Conservation (phyloP, 768 basidiomycete species). For the Hygrophorus pudorinus region DNA sequence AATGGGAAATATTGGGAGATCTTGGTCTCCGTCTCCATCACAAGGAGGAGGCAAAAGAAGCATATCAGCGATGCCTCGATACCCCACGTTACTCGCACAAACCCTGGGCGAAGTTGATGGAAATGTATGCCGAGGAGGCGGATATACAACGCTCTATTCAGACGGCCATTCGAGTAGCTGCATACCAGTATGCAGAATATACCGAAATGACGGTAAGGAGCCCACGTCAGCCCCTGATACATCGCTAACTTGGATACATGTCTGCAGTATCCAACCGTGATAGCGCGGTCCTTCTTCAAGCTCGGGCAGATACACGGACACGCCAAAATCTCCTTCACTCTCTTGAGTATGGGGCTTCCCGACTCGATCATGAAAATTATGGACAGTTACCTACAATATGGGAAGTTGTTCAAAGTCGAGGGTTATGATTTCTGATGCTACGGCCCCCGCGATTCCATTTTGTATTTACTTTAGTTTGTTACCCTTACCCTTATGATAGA, state of each 20-base stretch:
- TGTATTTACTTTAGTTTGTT: not conserved
- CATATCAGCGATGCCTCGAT: slow-evolving; percentile 91
- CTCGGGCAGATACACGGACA: slow-evolving; percentile 89
- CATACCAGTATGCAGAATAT: slow-evolving; percentile 87
- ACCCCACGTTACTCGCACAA: slow-evolving; percentile 77
- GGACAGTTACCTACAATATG: slow-evolving; percentile 86
- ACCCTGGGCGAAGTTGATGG: slow-evolving; percentile 89
- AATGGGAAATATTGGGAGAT: slow-evolving; percentile 98
- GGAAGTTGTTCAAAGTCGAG: slow-evolving; percentile 80
- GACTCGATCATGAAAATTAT: slow-evolving; percentile 87
- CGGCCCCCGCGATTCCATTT: slow-evolving; percentile 1
- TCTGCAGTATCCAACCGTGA: slow-evolving; percentile 76
- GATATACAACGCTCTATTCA: slow-evolving; percentile 88
- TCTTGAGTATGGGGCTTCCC: slow-evolving; percentile 91
- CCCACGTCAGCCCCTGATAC: slow-evolving; percentile 1
- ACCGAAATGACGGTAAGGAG: slow-evolving; percentile 74
- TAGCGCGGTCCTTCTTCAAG: slow-evolving; percentile 88
- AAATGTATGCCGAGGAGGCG: slow-evolving; percentile 94
- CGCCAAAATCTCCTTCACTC: slow-evolving; percentile 86
- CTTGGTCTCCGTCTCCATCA: slow-evolving; percentile 89
- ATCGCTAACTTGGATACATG: slow-evolving; percentile 7
- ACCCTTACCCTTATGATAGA: too few species aligned
- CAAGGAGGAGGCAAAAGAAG: slow-evolving; percentile 98
- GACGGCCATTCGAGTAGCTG: slow-evolving; percentile 85
- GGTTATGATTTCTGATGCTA: slow-evolving; percentile 63